Base-by-base conservation (phyloP, 352 stramenopile genomes). In the Globisporangium barbulae region DNA sequence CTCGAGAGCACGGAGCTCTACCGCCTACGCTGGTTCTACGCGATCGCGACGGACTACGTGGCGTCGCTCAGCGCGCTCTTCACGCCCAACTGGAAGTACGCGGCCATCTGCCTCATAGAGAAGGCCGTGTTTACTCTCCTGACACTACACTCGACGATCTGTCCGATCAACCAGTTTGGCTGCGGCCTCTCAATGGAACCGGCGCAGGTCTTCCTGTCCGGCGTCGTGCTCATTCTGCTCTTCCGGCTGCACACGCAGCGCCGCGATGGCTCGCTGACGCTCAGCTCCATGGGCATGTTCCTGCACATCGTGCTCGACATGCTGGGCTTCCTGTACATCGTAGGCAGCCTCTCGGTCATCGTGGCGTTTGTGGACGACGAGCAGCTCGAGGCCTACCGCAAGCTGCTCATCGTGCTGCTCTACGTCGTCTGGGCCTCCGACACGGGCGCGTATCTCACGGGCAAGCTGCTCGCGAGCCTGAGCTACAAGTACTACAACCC, bases 381-480 rank as follows among this genome's bases (percentile, higher is more conserved):
- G 25, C 71, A 76, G 59, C 59, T 79, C 4, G 70, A 79, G 30
- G 73, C 74, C 3, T 84, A 85, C 39, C 80, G 83, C 42, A 88
- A 87, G 64, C 65, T 87, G 41, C 73, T 89, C 25, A 88, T 92
- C 10, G 75, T 82, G 47, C 68, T 92, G 44, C 78, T 89, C 21
- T 85, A 83, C 39, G 83, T 92, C 31, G 78, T 92, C 12, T 92
- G 83, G 83, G 77, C 70, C 49, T 91, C 87, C 33, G 96, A 98
- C 73, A 94, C 98, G 0, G 93, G 93, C 47, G 96, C 94, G 9
- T 99, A 98, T 75, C 87, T 98, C 58, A 89, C 86, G 5, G 96
- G 96, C 30, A 90, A 97, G 37, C 67, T 89, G 37, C 92, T 97
- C 59, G 88, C 91, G 47, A 78, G 82, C n/a, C 88, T 93, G 12